phyloP scores from a whole-genome alignment of 202 grass and related monocot genomes.

The Eragrostis tef region DNA sequence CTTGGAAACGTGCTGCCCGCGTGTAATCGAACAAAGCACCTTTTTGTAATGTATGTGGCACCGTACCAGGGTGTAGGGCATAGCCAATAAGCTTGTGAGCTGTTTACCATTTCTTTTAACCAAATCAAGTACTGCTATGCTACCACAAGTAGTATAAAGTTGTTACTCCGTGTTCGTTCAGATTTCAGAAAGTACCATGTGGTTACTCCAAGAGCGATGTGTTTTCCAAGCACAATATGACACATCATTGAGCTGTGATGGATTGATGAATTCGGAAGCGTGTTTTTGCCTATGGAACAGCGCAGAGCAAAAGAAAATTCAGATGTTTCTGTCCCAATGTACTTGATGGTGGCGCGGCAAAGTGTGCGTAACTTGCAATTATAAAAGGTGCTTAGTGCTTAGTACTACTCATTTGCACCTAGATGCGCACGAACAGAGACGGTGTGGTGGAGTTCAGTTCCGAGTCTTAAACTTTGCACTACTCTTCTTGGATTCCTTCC shows the following conservation, averaged over 20 bases:
- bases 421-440: neutral
- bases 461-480: neutral
- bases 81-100: neutral
- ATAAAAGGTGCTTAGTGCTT: neutral
- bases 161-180: too few relatives aligned
- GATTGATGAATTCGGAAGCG: neutral
- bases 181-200: too few relatives aligned
- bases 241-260: slow-evolving; percentile 12
- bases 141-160: neutral
- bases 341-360: neutral
- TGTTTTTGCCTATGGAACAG: neutral
- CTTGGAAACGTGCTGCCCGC: neutral
- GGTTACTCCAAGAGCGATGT: neutral
- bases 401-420: neutral
- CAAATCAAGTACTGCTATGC: neutral
- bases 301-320: neutral
- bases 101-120: neutral
- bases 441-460: neutral
- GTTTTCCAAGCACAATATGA: neutral
- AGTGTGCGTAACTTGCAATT: neutral
- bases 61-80: too few relatives aligned
- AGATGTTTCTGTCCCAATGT: neutral
- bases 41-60: too few relatives aligned
- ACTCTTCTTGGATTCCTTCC: slow-evolving; percentile 44
- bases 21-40: neutral